Conservation (phyloP, 306 rosid species). For the peach (Prunus persica) region Prunus_persica_NCBIv2 NC_034012.1:11501501-11502000, state of each 20-base stretch:
- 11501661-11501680: not conserved
- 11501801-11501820: not conserved
- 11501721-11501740: not conserved
- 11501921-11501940: constrained; percentile 88
- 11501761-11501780: not conserved
- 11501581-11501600: constrained; percentile 88
- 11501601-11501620: constrained; percentile 88
- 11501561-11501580: constrained; percentile 94
- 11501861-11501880: not conserved
- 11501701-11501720: not conserved
- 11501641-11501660: not conserved
- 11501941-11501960: constrained; percentile 90
- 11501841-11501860: not conserved
- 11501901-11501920: constrained; percentile 87
- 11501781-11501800: not conserved
- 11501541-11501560: constrained; percentile 73
- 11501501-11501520: not conserved
- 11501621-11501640: constrained; percentile 93
- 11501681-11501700: not conserved
- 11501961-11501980: constrained; percentile 86
- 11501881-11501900: constrained; percentile 29
- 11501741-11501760: not conserved
- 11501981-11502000: constrained; percentile 85
- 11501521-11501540: not conserved
- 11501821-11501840: not conserved